Base-by-base conservation (phyloP, 2,329 filamentous ascomycete genomes). In the Phialophora tarda region DNA sequence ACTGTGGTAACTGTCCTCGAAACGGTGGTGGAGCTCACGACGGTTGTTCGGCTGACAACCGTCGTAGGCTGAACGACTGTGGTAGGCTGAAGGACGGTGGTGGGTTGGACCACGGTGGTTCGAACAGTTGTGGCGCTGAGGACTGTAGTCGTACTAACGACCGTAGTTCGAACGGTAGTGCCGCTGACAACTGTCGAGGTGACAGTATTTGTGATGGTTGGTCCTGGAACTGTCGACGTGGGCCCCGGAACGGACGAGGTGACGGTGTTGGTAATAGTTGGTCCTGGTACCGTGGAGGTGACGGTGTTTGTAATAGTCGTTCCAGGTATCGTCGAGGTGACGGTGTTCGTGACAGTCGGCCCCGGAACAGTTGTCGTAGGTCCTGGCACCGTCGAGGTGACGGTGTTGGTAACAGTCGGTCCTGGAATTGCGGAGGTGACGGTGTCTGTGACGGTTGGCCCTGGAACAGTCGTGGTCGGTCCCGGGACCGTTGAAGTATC, bases 21-120 rank as follows among this genome's bases (percentile, higher is more conserved):
- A 23, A 68, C 41, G 8, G 68, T 69, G 24, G 63, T 66, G 11
- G 63, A 48, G 50, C 24, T 28, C 2, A 55, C 53, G 26, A 55
- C 51, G 8, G 51, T 54, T 5, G 51, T 54, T 4, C 23, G 21
- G 32, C 32, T 34, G 32, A 54, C 50, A 34, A 28, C 44, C 2
- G 59, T 61, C 3, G 51, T 54, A 17, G 26, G 11, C 10, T 32
- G 10, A 30, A 32, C 3, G 17, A 54, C 24, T 11, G 51, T 54
- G 17, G 51, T 54, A 6, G 51, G 51, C 14, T 54, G 51, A 54
- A 54, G 1, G 5, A 54, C 51, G 3, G 51, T 54, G 3, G 51
- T 54, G 3, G 51, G 51, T 26, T 54, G 51, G 7, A 54, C 51
- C 3, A 54, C 24, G 3, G 51, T 54, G 51, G 51, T 54, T 17